Evolutionary conservation across 257 asterid species (phyloP).

Genomic region (Solanum appendiculatum): DNA sequence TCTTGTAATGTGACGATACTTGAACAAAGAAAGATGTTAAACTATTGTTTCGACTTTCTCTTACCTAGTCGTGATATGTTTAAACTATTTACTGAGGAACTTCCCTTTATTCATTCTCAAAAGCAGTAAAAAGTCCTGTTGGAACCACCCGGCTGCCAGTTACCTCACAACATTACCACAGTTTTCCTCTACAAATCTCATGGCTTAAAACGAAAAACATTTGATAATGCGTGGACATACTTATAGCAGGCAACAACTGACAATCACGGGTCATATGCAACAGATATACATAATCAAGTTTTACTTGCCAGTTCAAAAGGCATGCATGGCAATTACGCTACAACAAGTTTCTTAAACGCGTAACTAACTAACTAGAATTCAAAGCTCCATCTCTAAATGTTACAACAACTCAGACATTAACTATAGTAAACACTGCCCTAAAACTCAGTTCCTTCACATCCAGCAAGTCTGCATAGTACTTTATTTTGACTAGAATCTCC

Average conservation of each 20-base stretch:
- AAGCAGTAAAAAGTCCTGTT: neutral
- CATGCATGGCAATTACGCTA: neutral
- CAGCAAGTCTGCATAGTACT: neutral
- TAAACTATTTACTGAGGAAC: neutral
- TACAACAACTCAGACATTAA: neutral
- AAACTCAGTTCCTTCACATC: neutral
- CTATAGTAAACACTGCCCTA: neutral
- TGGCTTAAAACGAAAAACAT: neutral
- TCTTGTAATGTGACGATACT: too few relatives aligned
- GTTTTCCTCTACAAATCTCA: neutral
- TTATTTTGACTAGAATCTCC: neutral
- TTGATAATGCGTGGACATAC: neutral
- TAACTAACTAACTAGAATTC: neutral
- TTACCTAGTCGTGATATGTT: too few relatives aligned
- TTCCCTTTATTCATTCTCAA: neutral
- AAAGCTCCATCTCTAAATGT: neutral
- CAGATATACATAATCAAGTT: neutral
- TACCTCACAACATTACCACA: neutral
- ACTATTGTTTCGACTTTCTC: too few relatives aligned
- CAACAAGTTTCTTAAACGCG: neutral
- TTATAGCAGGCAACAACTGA: neutral
- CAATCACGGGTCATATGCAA: neutral
- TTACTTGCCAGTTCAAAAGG: neutral
- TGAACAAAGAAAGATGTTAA: too few relatives aligned
- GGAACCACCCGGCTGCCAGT: neutral